Base-by-base conservation (phyloP, 2,329 filamentous ascomycete species). In the Colletotrichum neosansevieriae region DNA sequence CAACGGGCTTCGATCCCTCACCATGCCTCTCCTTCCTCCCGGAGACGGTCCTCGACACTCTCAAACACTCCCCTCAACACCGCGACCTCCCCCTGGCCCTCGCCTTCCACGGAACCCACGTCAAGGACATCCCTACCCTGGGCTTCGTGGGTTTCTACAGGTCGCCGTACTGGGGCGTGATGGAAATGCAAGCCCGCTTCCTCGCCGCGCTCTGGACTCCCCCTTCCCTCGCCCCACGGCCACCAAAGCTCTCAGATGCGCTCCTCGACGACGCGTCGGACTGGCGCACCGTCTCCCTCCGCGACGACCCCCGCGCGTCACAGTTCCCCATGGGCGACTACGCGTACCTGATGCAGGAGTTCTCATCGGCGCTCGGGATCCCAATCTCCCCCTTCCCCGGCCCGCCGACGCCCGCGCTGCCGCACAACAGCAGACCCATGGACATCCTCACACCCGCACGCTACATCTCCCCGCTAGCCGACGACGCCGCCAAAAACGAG, bases 241-340 rank as follows among this genome's bases (percentile, higher is more conserved):
- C 71, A 0, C 38, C 74, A 0, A 65, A 73, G 0, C 74, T 88
- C 4, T 62, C 73, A 9, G 72, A 76, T 1, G 84, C 86, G 3
- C 76, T 88, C 11, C 70, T 74, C 4, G 72, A 77, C 0, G 85
- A 87, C 62, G 76, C 77, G 17, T 84, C 82, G 0, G 79, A 86
- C 7, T 75, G 80, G 32, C 78, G 81, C 21, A 84, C 86, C 0
- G 74, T 88, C 0, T 73, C 77, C 3, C 81, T 92, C 36, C 84
- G 90, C 12, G 74, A 74, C 21, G 84, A 86, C 72, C 83, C 79
- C 10, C 85, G 82, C 6, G 79, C 79, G 72, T 91, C 77, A 69
- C 93, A 96, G 73, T 96, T 94, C 72, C 93, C 92, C 42, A 94
- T 95, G 90, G 90, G 90, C 10, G 93, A 97, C 77, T 95, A 94